Evolutionary conservation across 805 yeast genomes (phyloP), one percentile per base, ranked within the genome.

Genomic region (Candida berthetii): DNA sequence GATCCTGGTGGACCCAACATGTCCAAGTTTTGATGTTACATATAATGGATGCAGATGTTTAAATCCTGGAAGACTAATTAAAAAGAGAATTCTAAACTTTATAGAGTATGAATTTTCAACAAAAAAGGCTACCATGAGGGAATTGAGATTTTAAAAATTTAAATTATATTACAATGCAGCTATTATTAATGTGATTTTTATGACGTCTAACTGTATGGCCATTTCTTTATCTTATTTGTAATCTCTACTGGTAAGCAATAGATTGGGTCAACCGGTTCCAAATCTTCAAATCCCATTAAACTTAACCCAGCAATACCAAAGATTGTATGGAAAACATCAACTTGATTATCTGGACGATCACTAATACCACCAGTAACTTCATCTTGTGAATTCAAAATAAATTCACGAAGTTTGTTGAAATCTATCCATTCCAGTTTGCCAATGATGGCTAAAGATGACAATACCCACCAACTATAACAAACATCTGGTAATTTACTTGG

Each of bases 401-500:
- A 93, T 2, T 63, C 59, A 40, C 73, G 71, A 42, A 93, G 65
- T 50, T 74, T 78, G 4, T 64, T 71, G 24, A 68, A 69, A 54
- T 87, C 82, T n/a, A 93, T 83, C 89, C 96, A 89, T 48, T 85
- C 75, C 16, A 80, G 59, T 46, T 75, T 79, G 0, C 66, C 76
- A 17, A 91, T 67, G 31, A 87, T 80, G 0, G 84, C 73, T 43
- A 90, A 62, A 3, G 88, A 74, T 2, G 95, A 82, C 18, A 89
- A 60, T 9, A 89, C 95, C 99, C 99, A 93, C 96, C 97, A 93
- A 52, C 93, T 81, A 59, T 93, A 93, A 58, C 99, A 93, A n/a
- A 87, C 96, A 61, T 93, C 99, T 0, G 98, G 96, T 16, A 88
- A 65, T 58, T 93, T 93, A 44, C 93, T 96, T 0, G 98, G 96